Evolutionary conservation across 1,284 basidiomycete genomes (phyloP).

Genomic region (Clitocybe nebularis): DNA sequence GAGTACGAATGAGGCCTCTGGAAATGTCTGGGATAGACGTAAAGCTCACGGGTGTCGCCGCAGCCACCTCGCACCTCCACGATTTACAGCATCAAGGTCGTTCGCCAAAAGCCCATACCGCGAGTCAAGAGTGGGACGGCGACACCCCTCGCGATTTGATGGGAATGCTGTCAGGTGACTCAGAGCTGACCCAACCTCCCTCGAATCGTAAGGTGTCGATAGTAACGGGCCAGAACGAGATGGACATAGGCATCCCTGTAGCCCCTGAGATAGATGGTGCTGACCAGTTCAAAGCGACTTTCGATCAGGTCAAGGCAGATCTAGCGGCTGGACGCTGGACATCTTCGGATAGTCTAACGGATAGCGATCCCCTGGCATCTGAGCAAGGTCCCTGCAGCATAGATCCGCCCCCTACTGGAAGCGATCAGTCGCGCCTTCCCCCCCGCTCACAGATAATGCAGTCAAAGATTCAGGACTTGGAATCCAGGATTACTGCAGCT

Average conservation of each 20-base stretch:
- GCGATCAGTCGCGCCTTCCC: conserved; percentile 30
- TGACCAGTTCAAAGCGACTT: conserved; percentile 74
- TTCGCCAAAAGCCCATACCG: conserved; percentile 32
- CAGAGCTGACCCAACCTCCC: conserved; percentile 18
- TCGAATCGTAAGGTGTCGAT: conserved; percentile 28
- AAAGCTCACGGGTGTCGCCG: conserved; percentile 76
- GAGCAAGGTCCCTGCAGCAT: too few species aligned
- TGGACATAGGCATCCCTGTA: conserved; percentile 38
- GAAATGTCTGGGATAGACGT: conserved; percentile 70
- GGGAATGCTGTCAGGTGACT: conserved; percentile 34
- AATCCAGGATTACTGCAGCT: conserved; percentile 51
- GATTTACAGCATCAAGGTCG: conserved; percentile 46
- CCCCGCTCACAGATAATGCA: conserved; percentile 59
- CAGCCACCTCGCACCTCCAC: conserved; percentile 76
- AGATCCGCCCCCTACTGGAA: too few species aligned
- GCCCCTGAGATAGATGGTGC: conserved; percentile 51
- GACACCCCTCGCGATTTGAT: conserved; percentile 35
- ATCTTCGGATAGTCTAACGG: conserved; percentile 19
- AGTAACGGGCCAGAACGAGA: conserved; percentile 25
- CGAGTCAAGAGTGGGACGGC: too few species aligned
- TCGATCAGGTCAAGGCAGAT: conserved; percentile 83
- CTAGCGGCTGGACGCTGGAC: conserved; percentile 50
- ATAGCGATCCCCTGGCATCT: background rate
- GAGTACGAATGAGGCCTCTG: conserved; percentile 78
- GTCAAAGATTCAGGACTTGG: conserved; percentile 62